phyloP scores from a whole-genome alignment of 1,139 yeast species.

The Debaryomyces nepalensis region DNA sequence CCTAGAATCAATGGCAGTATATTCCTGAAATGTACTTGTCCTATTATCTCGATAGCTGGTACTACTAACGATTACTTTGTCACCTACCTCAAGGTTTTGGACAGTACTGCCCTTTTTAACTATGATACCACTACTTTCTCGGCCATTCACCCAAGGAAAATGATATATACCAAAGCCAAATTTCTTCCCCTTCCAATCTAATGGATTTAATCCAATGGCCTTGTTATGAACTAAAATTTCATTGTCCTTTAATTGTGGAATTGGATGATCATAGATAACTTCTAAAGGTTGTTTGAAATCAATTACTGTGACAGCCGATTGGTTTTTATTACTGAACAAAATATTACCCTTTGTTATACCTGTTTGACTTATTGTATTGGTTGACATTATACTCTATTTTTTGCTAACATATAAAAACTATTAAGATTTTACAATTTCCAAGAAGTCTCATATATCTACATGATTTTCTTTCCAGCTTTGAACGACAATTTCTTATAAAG shows the following conservation, averaged over 20 bases:
- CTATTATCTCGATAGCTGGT: constrained; percentile 51
- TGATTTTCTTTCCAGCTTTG: too few species aligned
- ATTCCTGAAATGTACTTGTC: constrained; percentile 54
- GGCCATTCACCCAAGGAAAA: constrained; percentile 55
- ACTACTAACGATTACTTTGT: constrained; percentile 45
- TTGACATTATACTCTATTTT: not conserved
- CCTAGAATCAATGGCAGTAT: constrained; percentile 47
- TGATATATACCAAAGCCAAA: constrained; percentile 51
- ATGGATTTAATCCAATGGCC: constrained; percentile 51
- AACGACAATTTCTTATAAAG: too few species aligned
- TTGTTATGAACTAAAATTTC: constrained; percentile 45
- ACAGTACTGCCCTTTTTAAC: constrained; percentile 39
- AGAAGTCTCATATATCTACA: too few species aligned
- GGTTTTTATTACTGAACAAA: not conserved
- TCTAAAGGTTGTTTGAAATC: constrained; percentile 24
- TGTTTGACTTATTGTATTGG: not conserved
- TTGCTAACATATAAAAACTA: too few species aligned
- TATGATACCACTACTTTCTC: constrained; percentile 49
- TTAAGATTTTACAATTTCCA: too few species aligned
- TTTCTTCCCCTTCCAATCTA: constrained; percentile 57
- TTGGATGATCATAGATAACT: constrained; percentile 18
- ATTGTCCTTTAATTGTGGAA: constrained; percentile 27
- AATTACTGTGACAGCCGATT: constrained; percentile 14
- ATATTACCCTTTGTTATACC: not conserved
- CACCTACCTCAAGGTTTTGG: constrained; percentile 29